These are phyloP conservation scores for Eucalyptus microcorys DNA, from an alignment of 345 rosid species.

Conservation along the genomic window DNA sequence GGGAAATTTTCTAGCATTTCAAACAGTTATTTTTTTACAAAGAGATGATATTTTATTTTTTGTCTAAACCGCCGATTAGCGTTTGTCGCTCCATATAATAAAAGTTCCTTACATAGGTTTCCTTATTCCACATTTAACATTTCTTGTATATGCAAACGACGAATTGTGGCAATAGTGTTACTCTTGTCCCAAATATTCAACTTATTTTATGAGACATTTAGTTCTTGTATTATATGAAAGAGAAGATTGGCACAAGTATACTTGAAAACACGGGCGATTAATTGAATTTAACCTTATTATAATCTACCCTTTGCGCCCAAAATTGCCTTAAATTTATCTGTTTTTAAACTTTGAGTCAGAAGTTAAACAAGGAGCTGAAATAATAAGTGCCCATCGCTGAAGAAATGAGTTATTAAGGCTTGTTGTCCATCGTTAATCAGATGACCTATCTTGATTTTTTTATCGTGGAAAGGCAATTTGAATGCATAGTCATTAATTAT, in stretches of 20 bases:
- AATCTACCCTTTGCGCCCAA: not conserved
- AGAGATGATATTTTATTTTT: not conserved
- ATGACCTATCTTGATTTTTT: not conserved
- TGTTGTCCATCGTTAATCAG: not conserved
- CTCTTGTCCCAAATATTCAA: not conserved
- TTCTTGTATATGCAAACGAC: not conserved
- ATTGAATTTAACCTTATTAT: not conserved
- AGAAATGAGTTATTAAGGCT: not conserved
- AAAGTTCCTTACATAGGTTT: not conserved
- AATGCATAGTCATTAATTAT: not conserved
- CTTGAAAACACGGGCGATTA: not conserved
- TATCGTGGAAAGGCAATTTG: not conserved
- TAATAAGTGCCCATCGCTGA: not conserved
- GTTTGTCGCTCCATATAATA: not conserved
- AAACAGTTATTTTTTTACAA: not conserved
- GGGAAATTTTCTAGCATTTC: not conserved
- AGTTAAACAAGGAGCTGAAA: not conserved
- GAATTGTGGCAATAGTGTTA: not conserved
- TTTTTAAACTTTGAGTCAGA: not conserved
- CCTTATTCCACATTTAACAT: not conserved
- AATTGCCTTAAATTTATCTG: not conserved
- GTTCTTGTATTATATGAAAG: not conserved
- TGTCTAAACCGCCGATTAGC: not conserved
- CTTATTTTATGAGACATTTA: not conserved
- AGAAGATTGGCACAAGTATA: not conserved